A percentile compares a stretch with the other conserved stretches of the same genome.
phyloP scores from a whole-genome alignment of 805 yeast genomes.

The Spencermartinsiella europaea region DNA sequence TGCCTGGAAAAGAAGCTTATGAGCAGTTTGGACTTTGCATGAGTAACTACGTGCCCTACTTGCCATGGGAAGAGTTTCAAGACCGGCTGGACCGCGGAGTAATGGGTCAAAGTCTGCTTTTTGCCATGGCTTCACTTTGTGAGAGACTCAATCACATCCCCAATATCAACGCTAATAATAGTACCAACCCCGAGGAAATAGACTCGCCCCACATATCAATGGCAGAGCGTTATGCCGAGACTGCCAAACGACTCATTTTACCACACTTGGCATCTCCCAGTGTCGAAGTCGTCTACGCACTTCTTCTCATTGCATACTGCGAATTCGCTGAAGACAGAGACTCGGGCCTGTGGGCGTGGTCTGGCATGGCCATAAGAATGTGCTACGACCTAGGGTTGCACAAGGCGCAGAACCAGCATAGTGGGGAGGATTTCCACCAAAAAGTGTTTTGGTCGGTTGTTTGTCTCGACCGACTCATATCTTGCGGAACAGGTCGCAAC shows the following conservation, averaged over 20 bases:
- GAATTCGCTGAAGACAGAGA: slow-evolving; percentile 28
- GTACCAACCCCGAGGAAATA: not conserved
- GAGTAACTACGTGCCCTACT: slow-evolving; percentile 23
- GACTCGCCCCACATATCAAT: not conserved
- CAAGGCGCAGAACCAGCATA: slow-evolving; percentile 14
- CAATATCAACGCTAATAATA: not conserved
- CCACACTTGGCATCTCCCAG: slow-evolving; percentile 26
- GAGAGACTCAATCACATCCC: slow-evolving; percentile 11
- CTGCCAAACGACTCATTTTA: slow-evolving; percentile 24
- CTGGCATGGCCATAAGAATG: slow-evolving; percentile 29
- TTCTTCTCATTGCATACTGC: slow-evolving; percentile 26
- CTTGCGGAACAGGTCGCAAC: slow-evolving; percentile 27
- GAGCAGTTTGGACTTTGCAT: slow-evolving; percentile 18
- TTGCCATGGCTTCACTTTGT: slow-evolving; percentile 25
- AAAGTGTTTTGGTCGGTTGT: slow-evolving; percentile 27
- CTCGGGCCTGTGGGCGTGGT: slow-evolving; percentile 29
- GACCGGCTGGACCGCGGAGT: slow-evolving; percentile 20
- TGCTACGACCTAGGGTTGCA: slow-evolving; percentile 28
- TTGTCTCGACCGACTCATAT: slow-evolving; percentile 25
- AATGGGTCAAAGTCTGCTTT: slow-evolving; percentile 23
- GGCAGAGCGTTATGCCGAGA: slow-evolving; percentile 24
- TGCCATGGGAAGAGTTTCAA: slow-evolving; percentile 19
- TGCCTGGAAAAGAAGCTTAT: slow-evolving; percentile 15
- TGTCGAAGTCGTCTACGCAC: slow-evolving; percentile 25
- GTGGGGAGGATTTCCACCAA: slow-evolving; percentile 16